These are phyloP conservation scores for Chrysoporthe cubensis DNA, from an alignment of 2,329 filamentous ascomycete species.

Conservation along the genomic window DNA sequence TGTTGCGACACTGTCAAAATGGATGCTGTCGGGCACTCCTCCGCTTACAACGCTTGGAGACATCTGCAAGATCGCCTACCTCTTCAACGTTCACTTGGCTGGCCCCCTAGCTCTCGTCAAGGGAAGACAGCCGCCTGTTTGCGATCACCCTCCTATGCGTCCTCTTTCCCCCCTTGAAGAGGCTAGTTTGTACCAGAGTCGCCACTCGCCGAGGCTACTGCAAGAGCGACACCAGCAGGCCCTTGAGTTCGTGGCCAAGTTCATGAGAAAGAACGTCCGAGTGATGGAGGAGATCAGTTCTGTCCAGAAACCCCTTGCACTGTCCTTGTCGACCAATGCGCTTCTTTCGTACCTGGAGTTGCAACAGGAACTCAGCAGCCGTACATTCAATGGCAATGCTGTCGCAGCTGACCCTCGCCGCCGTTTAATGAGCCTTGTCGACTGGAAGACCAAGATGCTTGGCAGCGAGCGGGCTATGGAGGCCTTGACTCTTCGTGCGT, in stretches of 20 bases:
- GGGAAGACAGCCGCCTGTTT: conserved; percentile 42
- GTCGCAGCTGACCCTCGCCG: conserved; percentile 24
- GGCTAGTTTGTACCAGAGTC: conserved; percentile 38
- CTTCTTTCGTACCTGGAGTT: conserved; percentile 21
- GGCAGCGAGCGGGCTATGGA: conserved; percentile 26
- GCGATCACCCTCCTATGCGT: conserved; percentile 37
- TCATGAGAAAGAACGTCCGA: conserved; percentile 52
- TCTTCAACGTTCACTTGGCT: conserved; percentile 46
- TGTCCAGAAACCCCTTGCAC: conserved; percentile 35
- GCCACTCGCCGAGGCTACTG: conserved; percentile 41
- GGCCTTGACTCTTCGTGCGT: conserved; percentile 24
- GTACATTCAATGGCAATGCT: conserved; percentile 25
- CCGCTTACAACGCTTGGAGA: conserved; percentile 41
- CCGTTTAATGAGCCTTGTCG: conserved; percentile 24
- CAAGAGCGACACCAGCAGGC: conserved; percentile 44
- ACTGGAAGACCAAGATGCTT: conserved; percentile 18
- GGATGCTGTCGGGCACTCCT: conserved; percentile 50
- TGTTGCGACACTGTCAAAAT: conserved; percentile 41
- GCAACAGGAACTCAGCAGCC: conserved; percentile 25
- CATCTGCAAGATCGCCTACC: conserved; percentile 40
- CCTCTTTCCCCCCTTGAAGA: conserved; percentile 40
- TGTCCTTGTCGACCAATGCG: conserved; percentile 29
- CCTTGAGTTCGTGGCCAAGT: conserved; percentile 61
- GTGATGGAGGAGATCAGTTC: conserved; percentile 33
- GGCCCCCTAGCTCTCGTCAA: conserved; percentile 39